Percentiles rank a stretch among this genome's conserved stretches.
These are phyloP conservation scores for Excoecaria cochinchinensis DNA, from an alignment of 345 rosid species.

Conservation along the genomic window DNA sequence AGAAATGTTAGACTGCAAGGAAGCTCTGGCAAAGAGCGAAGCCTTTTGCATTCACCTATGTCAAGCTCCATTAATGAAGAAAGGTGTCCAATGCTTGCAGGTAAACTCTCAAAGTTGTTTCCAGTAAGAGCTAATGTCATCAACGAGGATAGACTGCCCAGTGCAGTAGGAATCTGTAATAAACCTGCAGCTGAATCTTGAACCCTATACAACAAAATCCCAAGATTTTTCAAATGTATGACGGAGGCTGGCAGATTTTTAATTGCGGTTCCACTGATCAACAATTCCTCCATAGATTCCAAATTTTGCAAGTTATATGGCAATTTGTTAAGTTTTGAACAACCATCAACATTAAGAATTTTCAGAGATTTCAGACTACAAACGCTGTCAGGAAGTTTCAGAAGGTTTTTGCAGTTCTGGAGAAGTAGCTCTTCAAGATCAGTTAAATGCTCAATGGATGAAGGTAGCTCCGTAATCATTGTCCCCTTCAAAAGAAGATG, in stretches of 20 bases:
- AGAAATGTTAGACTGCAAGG: neutral
- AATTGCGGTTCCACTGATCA: neutral
- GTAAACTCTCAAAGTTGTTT: conserved; percentile 1
- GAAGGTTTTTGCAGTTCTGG: neutral
- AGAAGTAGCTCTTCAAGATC: neutral
- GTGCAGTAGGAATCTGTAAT: neutral
- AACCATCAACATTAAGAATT: neutral
- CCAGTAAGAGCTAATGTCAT: neutral
- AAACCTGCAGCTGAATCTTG: neutral
- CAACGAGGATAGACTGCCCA: neutral
- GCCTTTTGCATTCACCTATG: neutral
- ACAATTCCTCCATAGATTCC: neutral
- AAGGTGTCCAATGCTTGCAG: conserved; percentile 3
- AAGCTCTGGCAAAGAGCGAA: neutral
- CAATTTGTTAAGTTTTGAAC: neutral
- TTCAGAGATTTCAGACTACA: neutral
- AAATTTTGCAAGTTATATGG: neutral
- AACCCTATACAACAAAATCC: neutral
- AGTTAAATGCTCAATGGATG: neutral
- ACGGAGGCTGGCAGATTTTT: neutral
- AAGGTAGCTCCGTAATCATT: conserved; percentile 1
- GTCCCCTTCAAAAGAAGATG: neutral
- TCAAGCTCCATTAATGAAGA: neutral
- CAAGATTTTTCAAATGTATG: conserved; percentile 7
- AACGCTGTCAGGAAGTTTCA: neutral